Evolutionary conservation across 1,139 yeast genomes (phyloP).

Genomic region (Meyerozyma smithsonii): DNA sequence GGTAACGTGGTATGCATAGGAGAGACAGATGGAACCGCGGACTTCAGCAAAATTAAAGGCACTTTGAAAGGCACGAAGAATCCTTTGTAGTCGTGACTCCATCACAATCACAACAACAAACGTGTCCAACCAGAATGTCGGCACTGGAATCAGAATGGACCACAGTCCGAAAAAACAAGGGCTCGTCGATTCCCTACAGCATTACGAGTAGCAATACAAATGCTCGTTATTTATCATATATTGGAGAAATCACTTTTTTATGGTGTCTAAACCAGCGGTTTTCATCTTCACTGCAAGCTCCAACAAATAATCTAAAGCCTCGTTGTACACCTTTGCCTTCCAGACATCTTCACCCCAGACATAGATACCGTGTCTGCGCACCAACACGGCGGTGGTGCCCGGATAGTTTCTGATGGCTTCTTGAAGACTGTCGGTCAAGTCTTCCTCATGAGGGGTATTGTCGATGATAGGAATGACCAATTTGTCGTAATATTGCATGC

Average conservation of each 20-base stretch:
- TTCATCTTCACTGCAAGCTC: slow-evolving; percentile 84
- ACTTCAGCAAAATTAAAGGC: slow-evolving; percentile 53
- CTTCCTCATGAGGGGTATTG: slow-evolving; percentile 85
- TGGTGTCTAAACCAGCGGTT: slow-evolving; percentile 51
- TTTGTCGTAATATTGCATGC: slow-evolving; percentile 68
- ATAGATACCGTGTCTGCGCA: slow-evolving; percentile 88
- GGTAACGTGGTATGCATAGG: slow-evolving; percentile 80
- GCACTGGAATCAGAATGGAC: too few relatives aligned
- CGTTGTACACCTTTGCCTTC: slow-evolving; percentile 91
- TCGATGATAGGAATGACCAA: slow-evolving; percentile 85
- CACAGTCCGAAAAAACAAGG: too few relatives aligned
- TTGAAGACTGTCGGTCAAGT: slow-evolving; percentile 64
- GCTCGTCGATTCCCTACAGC: too few relatives aligned
- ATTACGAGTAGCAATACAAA: too few relatives aligned
- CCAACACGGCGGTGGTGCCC: slow-evolving; percentile 77
- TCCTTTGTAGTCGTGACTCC: slow-evolving; percentile 33
- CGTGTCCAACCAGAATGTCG: too few relatives aligned
- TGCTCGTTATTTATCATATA: too few relatives aligned
- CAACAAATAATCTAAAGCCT: slow-evolving; percentile 84
- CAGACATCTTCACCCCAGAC: slow-evolving; percentile 94
- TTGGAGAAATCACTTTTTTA: slow-evolving; percentile 11
- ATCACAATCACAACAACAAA: too few relatives aligned
- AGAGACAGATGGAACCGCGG: slow-evolving; percentile 54
- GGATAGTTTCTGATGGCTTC: slow-evolving; percentile 67
- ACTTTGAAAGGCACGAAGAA: slow-evolving; percentile 39